These are phyloP conservation scores for Dioszegia aurantiaca DNA, from an alignment of 768 basidiomycete genomes.

Conservation along the genomic window DNA sequence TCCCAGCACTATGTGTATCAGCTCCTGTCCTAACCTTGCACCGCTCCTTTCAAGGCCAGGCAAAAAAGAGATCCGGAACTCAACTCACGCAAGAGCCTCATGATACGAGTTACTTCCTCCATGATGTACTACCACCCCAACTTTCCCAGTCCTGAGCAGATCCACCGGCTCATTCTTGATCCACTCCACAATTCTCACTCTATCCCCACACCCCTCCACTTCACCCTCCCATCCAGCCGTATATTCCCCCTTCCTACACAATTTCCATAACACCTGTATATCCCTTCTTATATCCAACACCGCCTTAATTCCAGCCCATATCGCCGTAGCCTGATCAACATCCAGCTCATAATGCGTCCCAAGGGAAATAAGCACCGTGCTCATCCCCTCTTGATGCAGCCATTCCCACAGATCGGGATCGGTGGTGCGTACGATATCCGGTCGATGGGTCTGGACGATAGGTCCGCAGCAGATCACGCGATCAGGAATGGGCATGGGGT, in stretches of 20 bases:
- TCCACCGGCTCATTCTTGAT: conserved; percentile 22
- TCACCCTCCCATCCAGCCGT: not conserved
- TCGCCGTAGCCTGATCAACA: conserved; percentile 9
- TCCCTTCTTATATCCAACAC: conserved; percentile 22
- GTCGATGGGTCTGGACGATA: conserved; percentile 13
- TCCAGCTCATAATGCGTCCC: conserved; percentile 20
- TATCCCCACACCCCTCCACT: conserved; percentile 9
- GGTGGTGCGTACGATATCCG: conserved; percentile 3
- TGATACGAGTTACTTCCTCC: conserved; percentile 31
- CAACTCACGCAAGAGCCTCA: conserved; percentile 25
- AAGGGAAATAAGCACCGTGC: conserved; percentile 25
- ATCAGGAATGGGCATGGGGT: conserved; percentile 19
- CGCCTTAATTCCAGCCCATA: conserved; percentile 14
- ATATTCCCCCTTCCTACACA: conserved; percentile 18
- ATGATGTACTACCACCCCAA: conserved; percentile 22
- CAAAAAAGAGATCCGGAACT: not conserved
- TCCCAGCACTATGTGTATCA: conserved; percentile 17
- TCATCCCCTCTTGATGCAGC: conserved; percentile 10
- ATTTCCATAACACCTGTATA: conserved; percentile 29
- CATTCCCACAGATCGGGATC: conserved; percentile 25
- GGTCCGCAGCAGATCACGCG: conserved; percentile 27
- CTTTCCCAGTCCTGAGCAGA: conserved; percentile 25
- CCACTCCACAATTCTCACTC: conserved; percentile 30
- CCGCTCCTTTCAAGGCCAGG: not conserved
- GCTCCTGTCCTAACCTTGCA: not conserved